These are phyloP conservation scores for Trichoderma guizhouense DNA, from an alignment of 2,329 filamentous ascomycete species.

Conservation along the genomic window DNA sequence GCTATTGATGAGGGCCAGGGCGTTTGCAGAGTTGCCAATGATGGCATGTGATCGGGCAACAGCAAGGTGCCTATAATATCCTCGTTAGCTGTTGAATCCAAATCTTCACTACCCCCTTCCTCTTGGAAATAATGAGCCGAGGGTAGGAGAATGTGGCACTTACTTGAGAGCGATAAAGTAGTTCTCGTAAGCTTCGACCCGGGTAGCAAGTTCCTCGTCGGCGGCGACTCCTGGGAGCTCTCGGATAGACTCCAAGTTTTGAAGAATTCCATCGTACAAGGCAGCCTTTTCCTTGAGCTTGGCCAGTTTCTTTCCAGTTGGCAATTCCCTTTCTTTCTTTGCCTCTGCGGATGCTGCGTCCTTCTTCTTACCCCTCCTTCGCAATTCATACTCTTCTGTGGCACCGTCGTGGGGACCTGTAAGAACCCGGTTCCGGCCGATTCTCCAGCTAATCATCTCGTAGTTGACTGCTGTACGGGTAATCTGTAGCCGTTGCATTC, in stretches of 20 bases:
- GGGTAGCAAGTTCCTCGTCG: conserved; percentile 70
- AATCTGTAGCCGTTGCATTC: conserved; percentile 90
- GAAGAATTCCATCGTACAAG: conserved; percentile 84
- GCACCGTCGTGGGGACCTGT: conserved; percentile 81
- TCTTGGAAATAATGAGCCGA: background rate
- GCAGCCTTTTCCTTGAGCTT: conserved; percentile 83
- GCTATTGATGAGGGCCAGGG: conserved; percentile 78
- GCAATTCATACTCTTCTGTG: conserved; percentile 47
- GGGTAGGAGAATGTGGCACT: conserved; percentile 28
- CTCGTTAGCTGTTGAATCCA: background rate
- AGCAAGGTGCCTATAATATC: conserved; percentile 65
- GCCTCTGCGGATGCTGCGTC: conserved; percentile 34
- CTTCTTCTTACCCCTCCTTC: conserved; percentile 55
- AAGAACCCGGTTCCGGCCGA: conserved; percentile 86
- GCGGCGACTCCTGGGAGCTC: conserved; percentile 87
- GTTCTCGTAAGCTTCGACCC: conserved; percentile 71
- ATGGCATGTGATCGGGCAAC: conserved; percentile 82
- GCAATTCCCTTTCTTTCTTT: conserved; percentile 56
- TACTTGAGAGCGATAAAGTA: conserved; percentile 91
- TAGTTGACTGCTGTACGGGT: conserved; percentile 93
- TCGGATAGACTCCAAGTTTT: conserved; percentile 86
- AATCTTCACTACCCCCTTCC: background rate
- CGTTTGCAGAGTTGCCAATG: conserved; percentile 67
- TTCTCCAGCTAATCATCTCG: conserved; percentile 88
- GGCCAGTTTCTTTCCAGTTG: conserved; percentile 70